A percentile compares a stretch with the other conserved stretches of the same genome.
Evolutionary conservation across 257 asterid species (phyloP).

Genomic region (Jaltomata sinuosa): DNA sequence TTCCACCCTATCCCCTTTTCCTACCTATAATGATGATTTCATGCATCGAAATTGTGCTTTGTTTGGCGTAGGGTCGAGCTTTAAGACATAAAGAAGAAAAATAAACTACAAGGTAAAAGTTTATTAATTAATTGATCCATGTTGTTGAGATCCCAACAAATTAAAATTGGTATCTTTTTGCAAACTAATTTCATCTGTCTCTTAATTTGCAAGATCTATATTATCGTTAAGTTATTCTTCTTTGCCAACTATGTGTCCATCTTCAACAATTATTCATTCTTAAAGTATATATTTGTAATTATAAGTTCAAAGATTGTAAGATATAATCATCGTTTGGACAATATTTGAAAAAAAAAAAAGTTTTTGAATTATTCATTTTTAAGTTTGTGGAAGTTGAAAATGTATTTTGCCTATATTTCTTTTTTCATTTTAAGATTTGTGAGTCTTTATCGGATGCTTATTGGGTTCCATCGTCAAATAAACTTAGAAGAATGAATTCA

Average conservation of each 20-base stretch:
- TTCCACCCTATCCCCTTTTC: no score
- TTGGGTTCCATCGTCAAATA: background rate
- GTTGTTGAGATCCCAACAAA: background rate
- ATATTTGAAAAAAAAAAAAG: background rate
- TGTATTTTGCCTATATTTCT: background rate
- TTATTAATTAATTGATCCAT: background rate
- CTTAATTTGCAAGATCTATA: background rate
- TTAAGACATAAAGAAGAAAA: background rate
- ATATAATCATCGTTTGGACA: background rate
- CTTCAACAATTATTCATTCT: background rate
- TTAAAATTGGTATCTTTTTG: background rate
- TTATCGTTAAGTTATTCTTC: background rate
- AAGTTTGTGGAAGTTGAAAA: background rate
- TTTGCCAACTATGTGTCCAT: background rate
- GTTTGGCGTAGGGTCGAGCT: background rate
- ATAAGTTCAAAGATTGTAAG: background rate
- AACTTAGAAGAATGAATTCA: background rate
- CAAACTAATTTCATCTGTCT: background rate
- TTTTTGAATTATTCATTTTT: background rate
- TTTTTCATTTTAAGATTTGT: background rate
- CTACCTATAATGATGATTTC: background rate
- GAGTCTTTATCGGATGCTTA: background rate
- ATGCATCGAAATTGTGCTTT: background rate
- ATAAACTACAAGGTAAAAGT: background rate
- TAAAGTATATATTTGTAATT: background rate